Evolutionary conservation across 345 rosid species (phyloP), one percentile per base, ranked within the genome.

Genomic region (Brassica napus): DNA sequence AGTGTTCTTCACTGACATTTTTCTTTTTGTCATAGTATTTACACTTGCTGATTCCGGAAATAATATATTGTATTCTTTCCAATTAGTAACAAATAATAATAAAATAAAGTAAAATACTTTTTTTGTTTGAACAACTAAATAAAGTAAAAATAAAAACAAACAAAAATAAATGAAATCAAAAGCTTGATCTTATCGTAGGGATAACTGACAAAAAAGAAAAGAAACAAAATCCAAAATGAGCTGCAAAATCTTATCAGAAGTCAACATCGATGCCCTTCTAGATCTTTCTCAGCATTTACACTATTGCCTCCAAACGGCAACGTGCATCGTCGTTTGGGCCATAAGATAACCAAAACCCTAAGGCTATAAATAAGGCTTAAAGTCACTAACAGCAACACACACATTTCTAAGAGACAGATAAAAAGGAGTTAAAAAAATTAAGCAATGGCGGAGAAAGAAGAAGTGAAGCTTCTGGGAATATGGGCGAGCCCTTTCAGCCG

Each of bases 401-500:
- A 14, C 55, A 47, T 47, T 47, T 47, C 55, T 47, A 47, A 1
- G 16, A 47, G 16, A 47, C 49, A 10, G 55, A 47, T 47, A 47
- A 47, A 47, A 47, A 12, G 8, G 8, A 26, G 30, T 26, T 26
- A 28, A 28, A 28, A 28, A 28, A 28, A 28, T 28, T 1, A 47
- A 47, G 16, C 15, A 52, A 52, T 52, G 57, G 57, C 18, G 16
- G 21, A 52, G 57, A n/a, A 52, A 52, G 57, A 52, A n/a, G 57
- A 49, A 52, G 57, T 52, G 57, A 52, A 52, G 57, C 21, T 52
- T n/a, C 6, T 52, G 18, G 57, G 57, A 2, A 52, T 52, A 52
- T 52, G 57, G 57, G 57, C 57, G 57, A 52, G 57, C 57, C 57
- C 57, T 52, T 52, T 52, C 21, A 52, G 57, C 57, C 57, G 57